Evolutionary conservation across 371 early-diverging fungal genomes (phyloP).

Genomic region (Mucor saturninus): DNA sequence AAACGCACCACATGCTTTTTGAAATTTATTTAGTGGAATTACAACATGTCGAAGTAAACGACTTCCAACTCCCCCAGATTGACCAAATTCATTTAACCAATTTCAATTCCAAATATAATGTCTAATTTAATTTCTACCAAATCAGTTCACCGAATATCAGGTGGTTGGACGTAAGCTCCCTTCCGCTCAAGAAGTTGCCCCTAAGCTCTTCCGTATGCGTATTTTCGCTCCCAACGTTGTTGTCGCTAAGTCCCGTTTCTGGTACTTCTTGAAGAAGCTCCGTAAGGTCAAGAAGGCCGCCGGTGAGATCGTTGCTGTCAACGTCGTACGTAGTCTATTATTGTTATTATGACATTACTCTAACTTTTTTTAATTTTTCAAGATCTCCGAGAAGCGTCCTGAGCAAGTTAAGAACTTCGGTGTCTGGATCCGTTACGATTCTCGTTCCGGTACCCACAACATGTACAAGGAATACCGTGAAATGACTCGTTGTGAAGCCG

Average conservation of each 20-base stretch:
- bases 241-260: slow-evolving; percentile 99
- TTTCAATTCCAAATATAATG: background rate
- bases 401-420: slow-evolving; percentile 98
- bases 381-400: slow-evolving; percentile 96
- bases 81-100: background rate
- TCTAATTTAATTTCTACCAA: slow-evolving; percentile 11
- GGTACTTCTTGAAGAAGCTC: slow-evolving; percentile 99
- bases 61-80: background rate
- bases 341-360: slow-evolving; percentile 35
- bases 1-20: background rate
- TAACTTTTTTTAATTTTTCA: background rate
- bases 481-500: slow-evolving; percentile 93
- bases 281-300: slow-evolving; percentile 99
- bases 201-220: slow-evolving; percentile 98
- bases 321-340: slow-evolving; percentile 70
- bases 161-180: slow-evolving; percentile 96
- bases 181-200: slow-evolving; percentile 90
- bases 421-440: slow-evolving; percentile 99
- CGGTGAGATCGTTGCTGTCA: slow-evolving; percentile 97
- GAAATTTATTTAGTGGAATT: background rate
- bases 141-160: slow-evolving; percentile 75
- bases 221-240: slow-evolving; percentile 99
- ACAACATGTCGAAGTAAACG: background rate
- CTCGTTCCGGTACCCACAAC: slow-evolving; percentile 99
- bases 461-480: slow-evolving; percentile 99